These are phyloP conservation scores for Cyclostephanos tholiformis DNA, from an alignment of 108 stramenopile genomes.

Conservation along the genomic window DNA sequence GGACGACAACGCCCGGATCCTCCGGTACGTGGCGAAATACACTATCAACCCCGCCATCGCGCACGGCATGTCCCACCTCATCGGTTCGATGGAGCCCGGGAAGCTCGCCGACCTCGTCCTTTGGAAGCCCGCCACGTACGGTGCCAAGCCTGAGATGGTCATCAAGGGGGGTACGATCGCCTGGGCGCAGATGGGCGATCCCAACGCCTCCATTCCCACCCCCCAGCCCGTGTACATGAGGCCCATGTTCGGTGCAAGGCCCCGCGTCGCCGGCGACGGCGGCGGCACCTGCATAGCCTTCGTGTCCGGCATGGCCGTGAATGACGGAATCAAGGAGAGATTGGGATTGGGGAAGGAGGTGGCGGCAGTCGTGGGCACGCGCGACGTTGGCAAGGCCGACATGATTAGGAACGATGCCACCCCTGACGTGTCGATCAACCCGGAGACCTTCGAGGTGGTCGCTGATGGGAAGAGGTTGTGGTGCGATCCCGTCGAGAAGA, in stretches of 20 bases:
- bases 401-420: conserved; percentile 91
- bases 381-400: conserved; percentile 87
- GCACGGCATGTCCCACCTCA: conserved; percentile 92
- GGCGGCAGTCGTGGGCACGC: conserved; percentile 76
- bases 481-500: conserved; percentile 86
- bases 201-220: conserved; percentile 96
- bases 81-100: conserved; percentile 93
- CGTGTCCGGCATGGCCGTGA: conserved; percentile 81
- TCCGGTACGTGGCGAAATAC: conserved; percentile 97
- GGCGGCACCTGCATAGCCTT: conserved; percentile 78
- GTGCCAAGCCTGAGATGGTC: conserved; percentile 97
- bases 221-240: conserved; percentile 97
- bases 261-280: conserved; percentile 50
- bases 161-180: conserved; percentile 95
- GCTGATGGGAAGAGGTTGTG: conserved; percentile 90
- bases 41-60: conserved; percentile 98
- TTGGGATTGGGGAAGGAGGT: conserved; percentile 85
- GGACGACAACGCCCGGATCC: conserved; percentile 93
- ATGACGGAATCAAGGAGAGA: conserved; percentile 47
- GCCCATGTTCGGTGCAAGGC: conserved; percentile 92
- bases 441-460: conserved; percentile 95
- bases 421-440: conserved; percentile 92
- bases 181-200: conserved; percentile 98
- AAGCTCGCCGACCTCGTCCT: conserved; percentile 95
- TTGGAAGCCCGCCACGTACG: conserved; percentile 95